Percentiles rank a stretch among this genome's conserved stretches.
These are phyloP conservation scores for Pisolithus marmoratus DNA, from an alignment of 768 basidiomycete genomes.

Conservation along the genomic window DNA sequence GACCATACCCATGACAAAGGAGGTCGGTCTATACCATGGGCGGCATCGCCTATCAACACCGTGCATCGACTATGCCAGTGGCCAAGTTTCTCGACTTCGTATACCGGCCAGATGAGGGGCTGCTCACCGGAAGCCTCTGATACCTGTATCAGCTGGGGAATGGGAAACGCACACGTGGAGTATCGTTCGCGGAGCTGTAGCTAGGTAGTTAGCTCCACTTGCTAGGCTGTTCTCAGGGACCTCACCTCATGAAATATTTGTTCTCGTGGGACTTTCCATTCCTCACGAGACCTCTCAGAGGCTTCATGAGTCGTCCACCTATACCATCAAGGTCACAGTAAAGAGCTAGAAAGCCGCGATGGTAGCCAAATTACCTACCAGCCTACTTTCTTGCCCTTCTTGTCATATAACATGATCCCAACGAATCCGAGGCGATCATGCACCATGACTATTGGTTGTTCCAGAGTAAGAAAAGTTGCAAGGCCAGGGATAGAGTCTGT, in stretches of 20 bases:
- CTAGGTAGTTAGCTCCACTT: neutral
- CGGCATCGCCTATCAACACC: slow-evolving; percentile 28
- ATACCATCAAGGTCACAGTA: neutral
- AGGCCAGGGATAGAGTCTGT: slow-evolving; percentile 18
- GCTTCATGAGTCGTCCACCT: slow-evolving; percentile 29
- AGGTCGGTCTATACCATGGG: slow-evolving; percentile 19
- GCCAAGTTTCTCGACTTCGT: slow-evolving; percentile 17
- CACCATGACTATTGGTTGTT: slow-evolving; percentile 25
- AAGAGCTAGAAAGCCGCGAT: neutral
- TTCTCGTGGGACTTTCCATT: slow-evolving; percentile 22
- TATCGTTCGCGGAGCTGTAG: slow-evolving; percentile 21
- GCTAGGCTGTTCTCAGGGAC: no score
- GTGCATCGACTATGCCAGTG: slow-evolving; percentile 20
- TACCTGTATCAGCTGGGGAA: slow-evolving; percentile 21
- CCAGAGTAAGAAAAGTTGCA: slow-evolving; percentile 10
- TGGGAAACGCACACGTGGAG: slow-evolving; percentile 22
- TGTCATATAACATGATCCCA: slow-evolving; percentile 24
- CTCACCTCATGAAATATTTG: slow-evolving; percentile 15
- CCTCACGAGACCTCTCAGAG: slow-evolving; percentile 20
- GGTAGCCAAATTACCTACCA: slow-evolving; percentile 14
- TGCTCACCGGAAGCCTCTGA: slow-evolving; percentile 11
- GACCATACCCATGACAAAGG: neutral
- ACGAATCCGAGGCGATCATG: slow-evolving; percentile 22
- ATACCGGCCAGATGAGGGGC: slow-evolving; percentile 25
- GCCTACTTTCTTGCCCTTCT: slow-evolving; percentile 15